A percentile compares a stretch with the other conserved stretches of the same genome.
These are phyloP conservation scores for Coniferiporia sulphurascens DNA, from an alignment of 1,284 basidiomycete species.

Conservation along the genomic window DNA sequence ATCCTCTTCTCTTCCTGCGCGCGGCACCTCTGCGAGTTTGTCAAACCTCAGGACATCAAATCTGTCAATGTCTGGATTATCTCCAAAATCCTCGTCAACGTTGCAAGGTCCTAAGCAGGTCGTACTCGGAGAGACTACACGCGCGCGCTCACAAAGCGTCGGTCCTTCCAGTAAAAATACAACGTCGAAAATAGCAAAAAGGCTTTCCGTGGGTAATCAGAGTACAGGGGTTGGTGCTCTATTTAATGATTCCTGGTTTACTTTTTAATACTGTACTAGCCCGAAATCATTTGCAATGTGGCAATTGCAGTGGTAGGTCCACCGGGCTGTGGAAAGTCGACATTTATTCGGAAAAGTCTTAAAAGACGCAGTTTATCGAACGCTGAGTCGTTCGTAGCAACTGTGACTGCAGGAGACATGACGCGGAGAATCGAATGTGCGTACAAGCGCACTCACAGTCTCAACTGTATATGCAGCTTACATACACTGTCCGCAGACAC, in stretches of 20 bases:
- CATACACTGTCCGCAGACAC: constrained; percentile 1
- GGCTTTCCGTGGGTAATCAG: constrained; percentile 12
- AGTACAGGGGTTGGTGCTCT: constrained; percentile 8
- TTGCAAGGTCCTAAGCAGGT: background rate
- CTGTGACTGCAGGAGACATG: constrained; percentile 25
- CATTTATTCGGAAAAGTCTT: constrained; percentile 62
- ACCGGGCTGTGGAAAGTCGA: constrained; percentile 66
- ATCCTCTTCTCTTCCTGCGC: background rate
- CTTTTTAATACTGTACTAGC: constrained; percentile 21
- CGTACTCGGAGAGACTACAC: background rate
- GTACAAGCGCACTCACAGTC: constrained; percentile 18
- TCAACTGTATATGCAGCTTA: background rate
- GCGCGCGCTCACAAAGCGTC: constrained; percentile 13
- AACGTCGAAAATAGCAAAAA: constrained; percentile 1
- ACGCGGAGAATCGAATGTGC: constrained; percentile 40
- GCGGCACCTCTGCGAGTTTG: constrained; percentile 7
- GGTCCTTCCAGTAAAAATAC: constrained; percentile 5
- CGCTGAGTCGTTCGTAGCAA: constrained; percentile 32
- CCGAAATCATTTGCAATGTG: constrained; percentile 31
- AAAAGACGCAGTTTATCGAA: constrained; percentile 52
- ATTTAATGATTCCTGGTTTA: constrained; percentile 23
- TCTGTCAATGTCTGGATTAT: background rate
- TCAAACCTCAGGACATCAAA: constrained; percentile 8
- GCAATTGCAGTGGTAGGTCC: constrained; percentile 66
- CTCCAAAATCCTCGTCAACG: background rate